A percentile compares a stretch with the other conserved stretches of the same genome.
Evolutionary conservation across 1,139 yeast species (phyloP).

Genomic region (Hyphopichia buzzinii): DNA sequence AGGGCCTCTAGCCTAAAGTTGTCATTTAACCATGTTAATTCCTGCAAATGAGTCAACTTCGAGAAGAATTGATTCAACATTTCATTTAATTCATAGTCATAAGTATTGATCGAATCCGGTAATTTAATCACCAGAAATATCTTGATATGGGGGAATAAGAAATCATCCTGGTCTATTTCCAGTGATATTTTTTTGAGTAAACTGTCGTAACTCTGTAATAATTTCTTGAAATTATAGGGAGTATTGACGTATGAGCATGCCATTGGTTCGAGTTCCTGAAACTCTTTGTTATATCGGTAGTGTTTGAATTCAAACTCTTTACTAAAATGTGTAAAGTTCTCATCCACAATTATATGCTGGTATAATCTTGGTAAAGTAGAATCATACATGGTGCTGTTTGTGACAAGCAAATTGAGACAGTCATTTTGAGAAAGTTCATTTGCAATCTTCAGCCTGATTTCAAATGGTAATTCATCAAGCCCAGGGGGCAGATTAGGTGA

Average conservation of each 20-base stretch:
- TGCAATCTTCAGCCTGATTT: constrained; percentile 31
- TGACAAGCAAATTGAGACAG: constrained; percentile 31
- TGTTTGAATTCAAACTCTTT: constrained; percentile 23
- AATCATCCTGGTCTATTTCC: not conserved
- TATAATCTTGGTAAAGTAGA: constrained; percentile 34
- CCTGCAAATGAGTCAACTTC: constrained; percentile 17
- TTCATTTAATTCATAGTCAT: constrained; percentile 24
- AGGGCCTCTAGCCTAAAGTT: constrained; percentile 31
- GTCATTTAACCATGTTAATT: constrained; percentile 33
- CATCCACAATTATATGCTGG: constrained; percentile 39
- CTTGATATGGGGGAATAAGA: constrained; percentile 12
- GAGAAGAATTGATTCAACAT: constrained; percentile 19
- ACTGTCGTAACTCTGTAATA: constrained; percentile 17
- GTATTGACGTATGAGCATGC: constrained; percentile 34
- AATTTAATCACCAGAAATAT: constrained; percentile 25
- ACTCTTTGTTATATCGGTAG: constrained; percentile 6
- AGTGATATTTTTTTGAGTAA: constrained; percentile 3
- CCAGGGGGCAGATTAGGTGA: not conserved
- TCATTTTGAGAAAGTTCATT: constrained; percentile 42
- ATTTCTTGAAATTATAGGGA: constrained; percentile 31
- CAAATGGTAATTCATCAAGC: constrained; percentile 35
- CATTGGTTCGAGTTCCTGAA: constrained; percentile 8
- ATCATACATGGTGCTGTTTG: constrained; percentile 26
- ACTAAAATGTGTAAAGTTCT: constrained; percentile 32
- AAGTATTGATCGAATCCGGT: constrained; percentile 36